Base-by-base conservation (phyloP, 805 yeast genomes). In the Candida saitoana region DNA sequence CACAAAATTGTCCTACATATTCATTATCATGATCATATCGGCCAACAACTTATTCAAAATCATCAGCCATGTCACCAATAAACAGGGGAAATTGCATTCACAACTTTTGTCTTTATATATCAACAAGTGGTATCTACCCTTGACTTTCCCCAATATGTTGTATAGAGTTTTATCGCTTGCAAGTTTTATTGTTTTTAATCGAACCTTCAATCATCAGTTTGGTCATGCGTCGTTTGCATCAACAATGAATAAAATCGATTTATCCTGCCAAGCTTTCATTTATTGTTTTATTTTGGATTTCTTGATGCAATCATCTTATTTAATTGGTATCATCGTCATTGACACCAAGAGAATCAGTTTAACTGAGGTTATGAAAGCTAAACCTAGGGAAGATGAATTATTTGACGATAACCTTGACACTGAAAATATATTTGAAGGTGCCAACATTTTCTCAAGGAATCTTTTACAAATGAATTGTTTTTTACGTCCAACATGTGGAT, bases 341-440 rank as follows among this genome's bases (percentile, higher is more conserved):
- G 95, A 87, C 61, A 62, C 81, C 22, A 73, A 81, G 36, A 69
- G 87, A 41, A 57, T 75, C 19, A 90, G 83, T 49, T 67, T 82
- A 14, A 74, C 74, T 12, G 87, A 81, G 45, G 55, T 80, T 9
- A 55, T 76, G 25, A 49, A 37, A 38, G 16, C 27, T 79, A 12
- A 29, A 20, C 20, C 17, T 6, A 14, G 36, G 29, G 32, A 34
- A 18, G 37, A 36, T 38, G 36, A 42, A 17, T 24, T 40, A 4
- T 41, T 35, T 8, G 46, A 42, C 22, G 34, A 29, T 11, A 47
- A 40, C 18, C 25, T 16, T 2, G 17, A 34, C 9, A 16, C 18
- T 15, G 36, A 15, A 2, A 5, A 25, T 3, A 20, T 19, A 6
- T 36, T 19, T 2, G 61, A 62, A 9, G 65, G 60, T 12, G 59